Percentiles rank a stretch among this genome's conserved stretches.
Conservation (phyloP, 2,329 filamentous ascomycete species). For the Aspergillus ruber region DNA sequence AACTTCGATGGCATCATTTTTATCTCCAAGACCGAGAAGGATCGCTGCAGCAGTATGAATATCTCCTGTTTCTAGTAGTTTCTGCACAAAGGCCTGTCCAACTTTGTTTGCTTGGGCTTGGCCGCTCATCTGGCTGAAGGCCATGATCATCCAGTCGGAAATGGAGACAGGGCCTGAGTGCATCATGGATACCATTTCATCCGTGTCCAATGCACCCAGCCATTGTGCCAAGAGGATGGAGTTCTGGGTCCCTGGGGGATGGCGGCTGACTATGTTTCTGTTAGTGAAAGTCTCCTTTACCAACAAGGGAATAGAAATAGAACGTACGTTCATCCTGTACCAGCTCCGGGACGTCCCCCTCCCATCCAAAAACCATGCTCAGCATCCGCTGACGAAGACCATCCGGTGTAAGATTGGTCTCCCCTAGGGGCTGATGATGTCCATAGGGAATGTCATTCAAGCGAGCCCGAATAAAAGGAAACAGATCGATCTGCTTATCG, state of each 20-base stretch:
- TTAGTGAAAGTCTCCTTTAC: slow-evolving; percentile 9
- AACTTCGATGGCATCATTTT: slow-evolving; percentile 91
- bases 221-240: slow-evolving; percentile 84
- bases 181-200: slow-evolving; percentile 70
- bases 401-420: slow-evolving; percentile 60
- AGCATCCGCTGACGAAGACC: slow-evolving; percentile 87
- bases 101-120: slow-evolving; percentile 79
- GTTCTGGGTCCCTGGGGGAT: slow-evolving; percentile 65
- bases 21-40: slow-evolving; percentile 83
- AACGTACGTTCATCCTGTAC: slow-evolving; percentile 70
- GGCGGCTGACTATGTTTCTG: slow-evolving; percentile 52
- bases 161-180: slow-evolving; percentile 80
- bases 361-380: slow-evolving; percentile 90
- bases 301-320: neutral
- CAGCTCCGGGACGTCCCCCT: slow-evolving; percentile 71
- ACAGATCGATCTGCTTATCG: slow-evolving; percentile 69
- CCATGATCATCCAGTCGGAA: slow-evolving; percentile 94
- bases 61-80: slow-evolving; percentile 81
- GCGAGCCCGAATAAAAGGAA: slow-evolving; percentile 75
- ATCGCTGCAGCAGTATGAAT: slow-evolving; percentile 89
- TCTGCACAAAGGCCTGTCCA: slow-evolving; percentile 82
- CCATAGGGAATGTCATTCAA: slow-evolving; percentile 78
- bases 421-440: slow-evolving; percentile 55
- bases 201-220: slow-evolving; percentile 78
- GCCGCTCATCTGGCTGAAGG: slow-evolving; percentile 78